These are phyloP conservation scores for Phytophthora rubi DNA, from an alignment of 352 stramenopile species.

Conservation along the genomic window DNA sequence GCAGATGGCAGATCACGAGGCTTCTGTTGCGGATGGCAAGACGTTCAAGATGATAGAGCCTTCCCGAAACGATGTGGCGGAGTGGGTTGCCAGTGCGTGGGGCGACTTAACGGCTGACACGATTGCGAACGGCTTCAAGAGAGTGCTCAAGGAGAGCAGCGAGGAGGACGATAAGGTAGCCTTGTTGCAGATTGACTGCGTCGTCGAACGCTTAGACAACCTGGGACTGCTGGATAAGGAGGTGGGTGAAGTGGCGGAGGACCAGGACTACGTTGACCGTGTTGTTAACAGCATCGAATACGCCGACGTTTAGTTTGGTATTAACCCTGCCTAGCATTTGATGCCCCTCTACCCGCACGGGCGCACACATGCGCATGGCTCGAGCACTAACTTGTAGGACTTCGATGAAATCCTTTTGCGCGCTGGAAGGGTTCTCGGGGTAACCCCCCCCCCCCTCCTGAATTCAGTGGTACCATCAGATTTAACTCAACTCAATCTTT, in stretches of 20 bases:
- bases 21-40: background rate
- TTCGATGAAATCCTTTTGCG: too few relatives aligned
- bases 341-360: too few relatives aligned
- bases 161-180: background rate
- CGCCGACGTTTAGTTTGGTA: too few relatives aligned
- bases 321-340: too few relatives aligned
- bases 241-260: background rate
- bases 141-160: background rate
- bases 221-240: background rate
- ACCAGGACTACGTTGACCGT: too few relatives aligned
- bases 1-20: constrained; percentile 1
- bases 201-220: background rate
- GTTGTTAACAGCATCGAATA: too few relatives aligned
- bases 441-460: too few relatives aligned
- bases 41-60: background rate
- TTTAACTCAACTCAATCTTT: too few relatives aligned
- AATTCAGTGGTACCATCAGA: too few relatives aligned
- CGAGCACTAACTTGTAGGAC: too few relatives aligned
- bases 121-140: background rate
- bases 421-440: too few relatives aligned
- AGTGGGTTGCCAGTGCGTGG: background rate
- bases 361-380: too few relatives aligned
- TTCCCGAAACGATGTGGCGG: background rate
- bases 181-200: background rate
- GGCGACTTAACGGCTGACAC: background rate